Evolutionary conservation across 2,329 filamentous ascomycete genomes (phyloP).

Genomic region (Volutella citrinella): DNA sequence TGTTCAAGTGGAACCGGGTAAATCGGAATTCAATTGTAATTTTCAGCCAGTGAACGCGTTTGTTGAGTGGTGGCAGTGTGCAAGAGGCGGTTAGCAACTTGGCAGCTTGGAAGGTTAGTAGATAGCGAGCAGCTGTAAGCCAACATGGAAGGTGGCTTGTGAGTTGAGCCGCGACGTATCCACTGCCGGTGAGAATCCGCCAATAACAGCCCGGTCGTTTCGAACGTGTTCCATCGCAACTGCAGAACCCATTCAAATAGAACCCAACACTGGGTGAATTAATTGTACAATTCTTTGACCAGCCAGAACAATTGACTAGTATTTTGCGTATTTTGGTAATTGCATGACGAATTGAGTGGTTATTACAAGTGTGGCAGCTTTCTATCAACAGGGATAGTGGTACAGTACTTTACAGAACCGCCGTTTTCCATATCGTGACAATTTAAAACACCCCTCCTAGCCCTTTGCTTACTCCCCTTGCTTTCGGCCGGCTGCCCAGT

Average conservation of each 20-base stretch:
- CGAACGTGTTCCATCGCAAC: conserved; percentile 12
- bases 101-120: too few relatives aligned
- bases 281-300: too few relatives aligned
- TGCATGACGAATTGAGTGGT: conserved; percentile 29
- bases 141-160: too few relatives aligned
- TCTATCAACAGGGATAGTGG: conserved; percentile 22
- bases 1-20: too few relatives aligned
- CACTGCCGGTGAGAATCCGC: conserved; percentile 20
- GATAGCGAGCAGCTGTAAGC: too few relatives aligned
- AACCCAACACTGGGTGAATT: too few relatives aligned
- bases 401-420: conserved; percentile 26
- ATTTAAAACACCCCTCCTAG: conserved; percentile 5
- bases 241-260: too few relatives aligned
- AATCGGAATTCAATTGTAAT: too few relatives aligned
- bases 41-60: too few relatives aligned
- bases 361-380: conserved; percentile 16
- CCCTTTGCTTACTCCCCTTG: conserved; percentile 3
- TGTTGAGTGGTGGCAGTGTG: too few relatives aligned
- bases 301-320: too few relatives aligned
- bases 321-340: neutral
- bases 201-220: conserved; percentile 17
- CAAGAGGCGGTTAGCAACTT: too few relatives aligned
- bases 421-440: conserved; percentile 17
- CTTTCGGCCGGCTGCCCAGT: conserved; percentile 35
- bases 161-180: conserved; percentile 5